A percentile compares a stretch with the other conserved stretches of the same genome.
Evolutionary conservation across 2,329 filamentous ascomycete species (phyloP).

Genomic region (Penicillium sp.): DNA sequence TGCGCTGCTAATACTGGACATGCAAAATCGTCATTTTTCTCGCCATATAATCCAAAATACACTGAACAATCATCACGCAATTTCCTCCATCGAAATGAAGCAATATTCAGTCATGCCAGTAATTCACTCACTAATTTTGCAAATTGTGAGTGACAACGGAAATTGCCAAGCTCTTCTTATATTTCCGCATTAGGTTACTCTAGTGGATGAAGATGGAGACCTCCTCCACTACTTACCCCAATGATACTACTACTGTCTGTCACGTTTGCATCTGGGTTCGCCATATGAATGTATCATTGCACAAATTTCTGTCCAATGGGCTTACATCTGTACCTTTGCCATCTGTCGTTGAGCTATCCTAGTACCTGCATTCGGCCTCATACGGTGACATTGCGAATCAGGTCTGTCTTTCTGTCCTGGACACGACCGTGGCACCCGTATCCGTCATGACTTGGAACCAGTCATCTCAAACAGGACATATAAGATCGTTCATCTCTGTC

Average conservation of each 20-base stretch:
- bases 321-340: slow-evolving; percentile 17
- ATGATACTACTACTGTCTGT: slow-evolving; percentile 33
- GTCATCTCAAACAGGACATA: slow-evolving; percentile 19
- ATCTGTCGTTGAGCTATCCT: slow-evolving; percentile 17
- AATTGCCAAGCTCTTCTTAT: neutral
- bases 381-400: slow-evolving; percentile 19
- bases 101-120: neutral
- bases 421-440: slow-evolving; percentile 29
- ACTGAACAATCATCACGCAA: neutral
- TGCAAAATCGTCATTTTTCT: neutral
- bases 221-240: slow-evolving; percentile 12
- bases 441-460: slow-evolving; percentile 18
- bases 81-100: neutral
- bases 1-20: neutral
- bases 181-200: slow-evolving; percentile 19
- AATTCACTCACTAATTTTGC: neutral
- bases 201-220: slow-evolving; percentile 5
- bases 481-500: slow-evolving; percentile 23
- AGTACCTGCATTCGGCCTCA: slow-evolving; percentile 21
- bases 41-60: neutral
- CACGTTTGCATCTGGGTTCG: slow-evolving; percentile 25
- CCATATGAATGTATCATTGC: slow-evolving; percentile 17
- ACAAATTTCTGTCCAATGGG: slow-evolving; percentile 9
- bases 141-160: neutral
- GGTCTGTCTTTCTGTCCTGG: slow-evolving; percentile 23